These are phyloP conservation scores for Kwoniella botswanensis DNA, from an alignment of 768 basidiomycete species.

Conservation along the genomic window DNA sequence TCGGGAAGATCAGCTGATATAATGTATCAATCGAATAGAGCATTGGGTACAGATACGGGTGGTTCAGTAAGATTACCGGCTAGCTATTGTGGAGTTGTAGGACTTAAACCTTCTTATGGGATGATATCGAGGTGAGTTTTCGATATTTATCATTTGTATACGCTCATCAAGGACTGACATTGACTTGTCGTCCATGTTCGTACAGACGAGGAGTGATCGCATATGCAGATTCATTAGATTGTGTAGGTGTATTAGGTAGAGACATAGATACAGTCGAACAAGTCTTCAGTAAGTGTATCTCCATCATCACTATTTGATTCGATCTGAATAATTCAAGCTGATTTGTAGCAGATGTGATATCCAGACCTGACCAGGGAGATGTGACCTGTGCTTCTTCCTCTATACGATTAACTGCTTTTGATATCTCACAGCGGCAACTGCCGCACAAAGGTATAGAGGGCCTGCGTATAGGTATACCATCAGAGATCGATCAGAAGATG, in stretches of 20 bases:
- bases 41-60: slow-evolving; percentile 91
- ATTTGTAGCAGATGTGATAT: slow-evolving; percentile 59
- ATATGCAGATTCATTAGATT: slow-evolving; percentile 93
- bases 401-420: slow-evolving; percentile 49
- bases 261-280: slow-evolving; percentile 63
- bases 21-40: slow-evolving; percentile 62
- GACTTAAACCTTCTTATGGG: slow-evolving; percentile 94
- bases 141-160: slow-evolving; percentile 17
- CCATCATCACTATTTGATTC: not conserved
- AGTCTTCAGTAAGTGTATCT: slow-evolving; percentile 69
- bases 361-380: slow-evolving; percentile 71
- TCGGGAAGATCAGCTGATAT: not conserved
- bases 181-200: not conserved
- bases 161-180: not conserved
- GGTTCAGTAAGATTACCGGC: slow-evolving; percentile 93
- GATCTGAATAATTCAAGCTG: not conserved
- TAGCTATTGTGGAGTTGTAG: slow-evolving; percentile 88
- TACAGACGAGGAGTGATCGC: slow-evolving; percentile 85
- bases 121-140: slow-evolving; percentile 74
- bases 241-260: slow-evolving; percentile 79
- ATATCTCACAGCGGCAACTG: slow-evolving; percentile 62
- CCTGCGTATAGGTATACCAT: slow-evolving; percentile 28
- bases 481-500: slow-evolving; percentile 20
- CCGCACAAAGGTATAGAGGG: slow-evolving; percentile 16
- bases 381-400: slow-evolving; percentile 69